A percentile compares a stretch with the other conserved stretches of the same genome.
phyloP scores from a whole-genome alignment of 805 yeast species.

The Myxozyma sirexii region DNA sequence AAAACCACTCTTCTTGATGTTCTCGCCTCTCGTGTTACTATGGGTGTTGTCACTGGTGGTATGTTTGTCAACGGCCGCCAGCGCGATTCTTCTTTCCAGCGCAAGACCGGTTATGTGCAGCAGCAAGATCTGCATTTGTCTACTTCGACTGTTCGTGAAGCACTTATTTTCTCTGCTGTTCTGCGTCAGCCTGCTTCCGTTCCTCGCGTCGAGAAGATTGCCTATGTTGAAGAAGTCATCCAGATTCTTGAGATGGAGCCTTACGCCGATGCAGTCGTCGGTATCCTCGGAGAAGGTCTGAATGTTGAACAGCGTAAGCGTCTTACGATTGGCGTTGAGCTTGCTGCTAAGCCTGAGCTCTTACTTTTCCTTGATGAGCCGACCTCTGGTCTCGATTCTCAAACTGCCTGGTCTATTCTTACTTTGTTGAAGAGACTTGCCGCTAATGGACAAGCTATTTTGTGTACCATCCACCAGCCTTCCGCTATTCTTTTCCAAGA shows the following conservation, averaged over 20 bases:
- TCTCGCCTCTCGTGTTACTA: slow-evolving; percentile 67
- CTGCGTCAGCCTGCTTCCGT: slow-evolving; percentile 66
- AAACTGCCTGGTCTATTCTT: slow-evolving; percentile 70
- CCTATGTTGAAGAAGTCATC: slow-evolving; percentile 70
- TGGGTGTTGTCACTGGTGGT: slow-evolving; percentile 74
- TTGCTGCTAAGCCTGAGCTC: slow-evolving; percentile 69
- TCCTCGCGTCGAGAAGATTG: slow-evolving; percentile 60
- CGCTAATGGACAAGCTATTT: slow-evolving; percentile 70
- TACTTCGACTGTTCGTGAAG: slow-evolving; percentile 72
- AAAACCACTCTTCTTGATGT: slow-evolving; percentile 72
- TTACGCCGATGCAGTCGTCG: slow-evolving; percentile 78
- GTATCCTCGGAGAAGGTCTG: slow-evolving; percentile 73
- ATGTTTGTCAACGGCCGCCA: slow-evolving; percentile 71
- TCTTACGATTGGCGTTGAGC: slow-evolving; percentile 70
- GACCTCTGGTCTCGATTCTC: slow-evolving; percentile 68
- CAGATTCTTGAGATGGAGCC: slow-evolving; percentile 66
- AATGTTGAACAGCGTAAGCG: slow-evolving; percentile 71
- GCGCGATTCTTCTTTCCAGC: slow-evolving; percentile 67
- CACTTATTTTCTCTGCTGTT: slow-evolving; percentile 69
- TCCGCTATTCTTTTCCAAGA: slow-evolving; percentile 69
- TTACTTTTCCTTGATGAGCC: slow-evolving; percentile 68
- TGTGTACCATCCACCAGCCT: slow-evolving; percentile 80
- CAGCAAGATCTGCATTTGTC: slow-evolving; percentile 78
- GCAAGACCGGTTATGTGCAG: slow-evolving; percentile 79
- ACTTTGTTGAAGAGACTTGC: slow-evolving; percentile 67